phyloP scores from a whole-genome alignment of 169 alveolate species.

The Eimeria zaria region DNA sequence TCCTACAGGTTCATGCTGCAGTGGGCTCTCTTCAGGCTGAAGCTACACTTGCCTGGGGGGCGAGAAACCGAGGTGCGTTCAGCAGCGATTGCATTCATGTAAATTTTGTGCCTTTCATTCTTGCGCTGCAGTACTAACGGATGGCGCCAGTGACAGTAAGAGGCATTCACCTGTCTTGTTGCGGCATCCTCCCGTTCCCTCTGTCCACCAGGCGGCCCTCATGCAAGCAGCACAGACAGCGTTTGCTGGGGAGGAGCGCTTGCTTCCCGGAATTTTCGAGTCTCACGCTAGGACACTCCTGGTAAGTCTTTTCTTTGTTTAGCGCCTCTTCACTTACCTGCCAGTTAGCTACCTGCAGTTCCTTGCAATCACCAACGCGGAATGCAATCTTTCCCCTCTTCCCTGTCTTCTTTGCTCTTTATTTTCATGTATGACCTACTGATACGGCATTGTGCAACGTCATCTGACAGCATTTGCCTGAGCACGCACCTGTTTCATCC shows the following conservation, averaged over 20 bases:
- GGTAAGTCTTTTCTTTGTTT: background rate
- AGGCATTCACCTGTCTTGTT: background rate
- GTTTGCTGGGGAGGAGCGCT: conserved; percentile 52
- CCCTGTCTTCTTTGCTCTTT: too few species aligned
- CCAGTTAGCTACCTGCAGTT: background rate
- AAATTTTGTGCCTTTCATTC: background rate
- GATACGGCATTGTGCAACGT: background rate
- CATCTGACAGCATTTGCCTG: too few species aligned
- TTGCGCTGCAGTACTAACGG: conserved; percentile 29
- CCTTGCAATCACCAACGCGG: background rate
- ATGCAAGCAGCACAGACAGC: conserved; percentile 22
- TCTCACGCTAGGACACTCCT: conserved; percentile 55
- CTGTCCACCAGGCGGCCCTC: conserved; percentile 17
- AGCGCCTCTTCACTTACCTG: background rate
- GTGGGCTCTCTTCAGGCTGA: background rate
- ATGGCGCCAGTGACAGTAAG: background rate
- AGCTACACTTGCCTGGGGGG: background rate
- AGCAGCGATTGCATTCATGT: background rate
- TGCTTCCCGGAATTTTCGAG: conserved; percentile 37
- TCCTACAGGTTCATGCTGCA: background rate
- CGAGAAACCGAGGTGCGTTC: background rate
- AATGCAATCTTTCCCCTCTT: background rate
- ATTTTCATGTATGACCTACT: background rate
- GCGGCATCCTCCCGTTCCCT: background rate
- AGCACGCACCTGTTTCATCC: too few species aligned